Evolutionary conservation across 2,329 filamentous ascomycete species (phyloP).

Genomic region (Rhynchosporium secalis): DNA sequence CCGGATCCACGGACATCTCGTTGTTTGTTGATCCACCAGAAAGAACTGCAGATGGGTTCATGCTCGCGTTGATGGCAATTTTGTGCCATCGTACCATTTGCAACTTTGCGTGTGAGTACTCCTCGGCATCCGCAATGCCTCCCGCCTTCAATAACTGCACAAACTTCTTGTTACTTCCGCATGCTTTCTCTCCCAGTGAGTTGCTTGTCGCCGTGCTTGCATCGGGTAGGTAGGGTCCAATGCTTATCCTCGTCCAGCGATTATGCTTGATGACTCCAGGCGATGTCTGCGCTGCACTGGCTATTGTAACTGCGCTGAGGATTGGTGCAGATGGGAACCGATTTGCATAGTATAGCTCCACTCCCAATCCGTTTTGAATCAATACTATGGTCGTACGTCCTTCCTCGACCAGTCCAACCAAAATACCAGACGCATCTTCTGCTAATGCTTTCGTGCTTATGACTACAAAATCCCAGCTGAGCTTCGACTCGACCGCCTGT

Average conservation of each 20-base stretch:
- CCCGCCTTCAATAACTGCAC: slow-evolving; percentile 48
- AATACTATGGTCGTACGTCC: slow-evolving; percentile 35
- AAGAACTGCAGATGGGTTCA: slow-evolving; percentile 72
- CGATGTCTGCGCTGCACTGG: slow-evolving; percentile 64
- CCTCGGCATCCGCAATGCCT: slow-evolving; percentile 64
- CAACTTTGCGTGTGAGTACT: slow-evolving; percentile 63
- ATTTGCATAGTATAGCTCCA: slow-evolving; percentile 56
- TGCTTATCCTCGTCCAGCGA: slow-evolving; percentile 70
- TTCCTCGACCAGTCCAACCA: slow-evolving; percentile 33
- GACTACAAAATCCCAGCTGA: slow-evolving; percentile 45
- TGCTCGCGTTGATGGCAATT: slow-evolving; percentile 72
- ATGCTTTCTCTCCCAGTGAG: slow-evolving; percentile 18
- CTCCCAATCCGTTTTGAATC: slow-evolving; percentile 39
- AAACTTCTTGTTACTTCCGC: slow-evolving; percentile 46
- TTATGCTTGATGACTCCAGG: slow-evolving; percentile 68
- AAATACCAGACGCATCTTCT: slow-evolving; percentile 37
- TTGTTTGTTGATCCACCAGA: slow-evolving; percentile 64
- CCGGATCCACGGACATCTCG: slow-evolving; percentile 63
- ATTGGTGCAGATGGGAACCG: slow-evolving; percentile 63
- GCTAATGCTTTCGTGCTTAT: slow-evolving; percentile 39
- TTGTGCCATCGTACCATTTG: slow-evolving; percentile 76
- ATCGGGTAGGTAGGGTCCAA: slow-evolving; percentile 63
- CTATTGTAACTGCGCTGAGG: slow-evolving; percentile 67
- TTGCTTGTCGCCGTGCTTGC: slow-evolving; percentile 34
- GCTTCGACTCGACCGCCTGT: slow-evolving; percentile 38